Percentiles rank a stretch among this genome's conserved stretches.
These are phyloP conservation scores for Macaranga tanarius DNA, from an alignment of 441 rosid genomes.

Conservation along the genomic window DNA sequence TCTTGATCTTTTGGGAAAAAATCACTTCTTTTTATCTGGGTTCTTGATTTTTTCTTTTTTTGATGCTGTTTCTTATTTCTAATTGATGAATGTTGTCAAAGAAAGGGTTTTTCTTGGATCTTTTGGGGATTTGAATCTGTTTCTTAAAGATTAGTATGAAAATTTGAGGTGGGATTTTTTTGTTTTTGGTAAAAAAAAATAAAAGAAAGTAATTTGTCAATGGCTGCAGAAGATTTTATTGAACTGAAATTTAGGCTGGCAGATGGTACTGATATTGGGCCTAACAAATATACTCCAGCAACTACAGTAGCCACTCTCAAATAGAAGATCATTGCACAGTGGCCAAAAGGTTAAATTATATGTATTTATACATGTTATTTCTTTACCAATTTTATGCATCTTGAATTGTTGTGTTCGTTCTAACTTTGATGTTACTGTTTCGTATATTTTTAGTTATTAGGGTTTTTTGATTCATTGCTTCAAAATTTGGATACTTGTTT, in stretches of 20 bases:
- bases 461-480: background rate
- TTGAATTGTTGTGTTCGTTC: conserved; percentile 3
- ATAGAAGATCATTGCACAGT: conserved; percentile 65
- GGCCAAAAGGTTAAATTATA: conserved; percentile 61
- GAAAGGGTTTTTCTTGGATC: conserved; percentile 14
- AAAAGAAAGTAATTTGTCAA: conserved; percentile 30
- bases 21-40: conserved; percentile 29
- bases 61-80: conserved; percentile 17
- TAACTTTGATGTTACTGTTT: background rate
- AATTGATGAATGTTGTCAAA: conserved; percentile 20
- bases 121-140: conserved; percentile 13
- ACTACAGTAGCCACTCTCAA: conserved; percentile 71
- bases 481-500: background rate
- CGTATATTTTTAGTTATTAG: background rate
- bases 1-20: conserved; percentile 14
- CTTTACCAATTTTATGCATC: conserved; percentile 3
- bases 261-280: conserved; percentile 82
- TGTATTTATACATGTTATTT: background rate
- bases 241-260: conserved; percentile 76
- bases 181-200: too few species aligned
- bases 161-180: conserved; percentile 28
- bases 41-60: conserved; percentile 8
- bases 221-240: conserved; percentile 66
- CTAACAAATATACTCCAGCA: conserved; percentile 56
- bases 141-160: conserved; percentile 22